phyloP scores from a whole-genome alignment of 768 basidiomycete species.

The Pleurotus tuoliensis region DNA sequence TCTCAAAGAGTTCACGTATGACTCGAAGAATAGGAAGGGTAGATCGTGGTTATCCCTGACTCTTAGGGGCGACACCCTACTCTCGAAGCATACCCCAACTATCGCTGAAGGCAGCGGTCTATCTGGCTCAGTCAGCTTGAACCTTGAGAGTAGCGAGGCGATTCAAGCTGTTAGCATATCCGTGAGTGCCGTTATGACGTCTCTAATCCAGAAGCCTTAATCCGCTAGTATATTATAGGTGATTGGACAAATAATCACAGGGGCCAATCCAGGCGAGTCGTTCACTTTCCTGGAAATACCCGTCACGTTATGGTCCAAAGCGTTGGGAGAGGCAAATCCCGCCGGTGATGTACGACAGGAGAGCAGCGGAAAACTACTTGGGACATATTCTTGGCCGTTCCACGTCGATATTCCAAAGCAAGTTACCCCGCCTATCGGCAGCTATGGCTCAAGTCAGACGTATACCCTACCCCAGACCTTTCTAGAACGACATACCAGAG shows the following conservation, averaged over 20 bases:
- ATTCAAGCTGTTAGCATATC: slow-evolving; percentile 46
- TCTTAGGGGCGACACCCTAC: background rate
- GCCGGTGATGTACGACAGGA: slow-evolving; percentile 5
- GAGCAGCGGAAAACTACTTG: slow-evolving; percentile 26
- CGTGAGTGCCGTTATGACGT: slow-evolving; percentile 30
- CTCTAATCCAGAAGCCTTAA: background rate
- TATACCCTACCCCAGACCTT: slow-evolving; percentile 36
- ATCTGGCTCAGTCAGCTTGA: slow-evolving; percentile 31
- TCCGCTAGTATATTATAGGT: slow-evolving; percentile 19
- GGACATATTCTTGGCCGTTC: slow-evolving; percentile 34
- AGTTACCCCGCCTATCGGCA: slow-evolving; percentile 18
- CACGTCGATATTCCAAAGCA: slow-evolving; percentile 36
- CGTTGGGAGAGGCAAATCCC: slow-evolving; percentile 25
- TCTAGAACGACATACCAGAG: slow-evolving; percentile 32
- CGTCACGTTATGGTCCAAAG: slow-evolving; percentile 33
- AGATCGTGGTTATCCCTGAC: slow-evolving; percentile 2
- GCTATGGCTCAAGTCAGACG: slow-evolving; percentile 16
- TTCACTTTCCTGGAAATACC: slow-evolving; percentile 30
- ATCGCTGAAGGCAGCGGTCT: slow-evolving; percentile 31
- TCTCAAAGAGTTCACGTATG: slow-evolving; percentile 1
- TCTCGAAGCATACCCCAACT: slow-evolving; percentile 24
- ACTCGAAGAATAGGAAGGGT: slow-evolving; percentile 5
- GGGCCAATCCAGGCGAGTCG: slow-evolving; percentile 28
- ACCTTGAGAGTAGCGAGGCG: slow-evolving; percentile 33
- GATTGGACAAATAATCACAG: slow-evolving; percentile 34